Evolutionary conservation across 441 rosid species (phyloP).

Genomic region (Syzygium malaccense): DNA sequence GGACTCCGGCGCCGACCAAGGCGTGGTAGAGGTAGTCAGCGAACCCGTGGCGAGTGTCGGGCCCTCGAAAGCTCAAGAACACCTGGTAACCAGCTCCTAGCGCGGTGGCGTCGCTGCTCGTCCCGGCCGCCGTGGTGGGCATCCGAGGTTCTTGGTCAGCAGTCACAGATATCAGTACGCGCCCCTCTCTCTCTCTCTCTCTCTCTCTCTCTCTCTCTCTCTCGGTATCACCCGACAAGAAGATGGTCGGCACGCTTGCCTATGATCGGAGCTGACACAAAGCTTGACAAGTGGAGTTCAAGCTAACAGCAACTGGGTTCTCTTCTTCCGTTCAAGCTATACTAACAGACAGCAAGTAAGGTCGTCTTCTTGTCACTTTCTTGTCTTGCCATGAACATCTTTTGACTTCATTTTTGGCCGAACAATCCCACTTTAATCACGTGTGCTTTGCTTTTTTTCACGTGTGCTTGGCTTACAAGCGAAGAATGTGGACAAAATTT

Average conservation of each 20-base stretch:
- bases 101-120: background rate
- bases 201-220: background rate
- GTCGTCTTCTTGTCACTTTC: background rate
- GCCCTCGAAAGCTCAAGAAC: background rate
- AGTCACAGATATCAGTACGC: background rate
- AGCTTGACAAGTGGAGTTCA: background rate
- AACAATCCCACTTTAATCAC: background rate
- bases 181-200: background rate
- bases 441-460: background rate
- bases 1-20: background rate
- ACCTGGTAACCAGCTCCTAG: background rate
- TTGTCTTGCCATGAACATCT: background rate
- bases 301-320: background rate
- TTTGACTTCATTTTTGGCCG: rapidly evolving
- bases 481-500: background rate
- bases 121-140: background rate
- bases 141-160: background rate
- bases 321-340: background rate
- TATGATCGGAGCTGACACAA: background rate
- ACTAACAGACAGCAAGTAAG: background rate
- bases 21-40: background rate
- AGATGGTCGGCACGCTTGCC: background rate
- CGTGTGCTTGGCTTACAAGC: background rate
- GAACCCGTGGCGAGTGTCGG: background rate
- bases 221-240: background rate